These are phyloP conservation scores for Teunomyces panamensis DNA, from an alignment of 805 yeast genomes.

Conservation along the genomic window DNA sequence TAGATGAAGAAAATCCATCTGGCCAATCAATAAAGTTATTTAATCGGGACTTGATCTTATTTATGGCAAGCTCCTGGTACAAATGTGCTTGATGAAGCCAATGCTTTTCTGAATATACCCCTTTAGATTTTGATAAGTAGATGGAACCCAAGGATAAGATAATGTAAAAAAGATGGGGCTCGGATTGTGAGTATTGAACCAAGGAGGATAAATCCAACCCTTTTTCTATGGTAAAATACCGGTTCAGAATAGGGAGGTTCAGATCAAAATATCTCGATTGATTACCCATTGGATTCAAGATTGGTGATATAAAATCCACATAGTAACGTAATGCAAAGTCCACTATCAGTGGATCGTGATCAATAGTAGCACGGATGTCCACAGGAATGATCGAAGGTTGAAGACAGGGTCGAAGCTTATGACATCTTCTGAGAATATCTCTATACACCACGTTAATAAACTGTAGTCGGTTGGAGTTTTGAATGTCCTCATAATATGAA, in stretches of 20 bases:
- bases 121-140: slow-evolving; percentile 18
- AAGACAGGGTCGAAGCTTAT: slow-evolving; percentile 11
- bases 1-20: slow-evolving; percentile 1
- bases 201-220: slow-evolving; percentile 21
- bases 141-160: slow-evolving; percentile 24
- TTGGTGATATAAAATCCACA: slow-evolving; percentile 23
- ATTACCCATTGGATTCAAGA: slow-evolving; percentile 25
- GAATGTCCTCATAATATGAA: slow-evolving; percentile 14
- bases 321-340: slow-evolving; percentile 24
- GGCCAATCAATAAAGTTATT: slow-evolving; percentile 1
- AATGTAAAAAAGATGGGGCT: slow-evolving; percentile 20
- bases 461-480: slow-evolving; percentile 7
- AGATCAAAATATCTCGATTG: slow-evolving; percentile 9
- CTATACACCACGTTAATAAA: slow-evolving; percentile 17
- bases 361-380: slow-evolving; percentile 12
- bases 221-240: slow-evolving; percentile 17
- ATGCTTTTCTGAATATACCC: slow-evolving; percentile 6
- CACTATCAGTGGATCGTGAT: slow-evolving; percentile 12
- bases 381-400: slow-evolving; percentile 22
- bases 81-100: slow-evolving; percentile 18
- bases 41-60: slow-evolving; percentile 7
- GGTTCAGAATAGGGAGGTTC: slow-evolving; percentile 4
- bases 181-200: slow-evolving; percentile 22
- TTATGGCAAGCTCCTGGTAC: slow-evolving; percentile 17
- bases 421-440: slow-evolving; percentile 11